Conservation (phyloP, 352 stramenopile genomes). For the Phytophthora sojae region DNA sequence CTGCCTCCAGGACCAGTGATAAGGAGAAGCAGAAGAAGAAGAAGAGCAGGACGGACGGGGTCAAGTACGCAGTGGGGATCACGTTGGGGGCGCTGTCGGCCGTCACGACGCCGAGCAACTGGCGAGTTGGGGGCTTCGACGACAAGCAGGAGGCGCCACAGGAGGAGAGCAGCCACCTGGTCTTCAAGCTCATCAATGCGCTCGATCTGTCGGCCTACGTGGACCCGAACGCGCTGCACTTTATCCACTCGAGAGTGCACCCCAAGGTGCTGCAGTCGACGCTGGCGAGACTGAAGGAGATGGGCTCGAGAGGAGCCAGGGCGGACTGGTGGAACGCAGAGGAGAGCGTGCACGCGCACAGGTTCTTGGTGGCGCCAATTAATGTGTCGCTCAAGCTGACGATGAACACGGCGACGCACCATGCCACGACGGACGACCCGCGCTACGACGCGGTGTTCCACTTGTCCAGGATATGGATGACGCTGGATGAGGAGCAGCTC, state of each 20-base stretch:
- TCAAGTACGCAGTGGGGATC: conserved; percentile 82
- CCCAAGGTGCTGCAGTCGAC: conserved; percentile 81
- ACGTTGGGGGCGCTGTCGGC: conserved; percentile 86
- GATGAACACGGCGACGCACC: conserved; percentile 86
- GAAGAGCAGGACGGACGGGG: conserved; percentile 26
- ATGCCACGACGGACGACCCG: conserved; percentile 75
- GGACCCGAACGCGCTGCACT: conserved; percentile 86
- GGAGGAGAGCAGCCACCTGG: conserved; percentile 61
- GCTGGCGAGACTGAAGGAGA: conserved; percentile 80
- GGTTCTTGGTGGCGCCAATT: conserved; percentile 87
- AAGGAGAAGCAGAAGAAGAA: conserved; percentile 1
- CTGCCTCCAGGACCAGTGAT: conserved; percentile 18
- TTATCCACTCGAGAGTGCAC: conserved; percentile 88
- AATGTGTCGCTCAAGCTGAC: conserved; percentile 87
- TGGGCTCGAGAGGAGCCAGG: conserved; percentile 68
- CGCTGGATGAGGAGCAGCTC: conserved; percentile 87
- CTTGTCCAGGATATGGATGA: conserved; percentile 76
- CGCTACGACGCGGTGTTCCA: conserved; percentile 84
- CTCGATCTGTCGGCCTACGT: conserved; percentile 89
- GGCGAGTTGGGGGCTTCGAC: conserved; percentile 80
- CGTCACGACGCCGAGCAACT: conserved; percentile 87
- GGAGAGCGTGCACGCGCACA: conserved; percentile 73
- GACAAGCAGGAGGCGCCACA: conserved; percentile 41
- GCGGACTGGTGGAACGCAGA: conserved; percentile 84
- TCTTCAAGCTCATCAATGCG: conserved; percentile 90